A percentile compares a stretch with the other conserved stretches of the same genome.
phyloP scores from a whole-genome alignment of 2,329 filamentous ascomycete genomes.

The Aureobasidium vineae region DNA sequence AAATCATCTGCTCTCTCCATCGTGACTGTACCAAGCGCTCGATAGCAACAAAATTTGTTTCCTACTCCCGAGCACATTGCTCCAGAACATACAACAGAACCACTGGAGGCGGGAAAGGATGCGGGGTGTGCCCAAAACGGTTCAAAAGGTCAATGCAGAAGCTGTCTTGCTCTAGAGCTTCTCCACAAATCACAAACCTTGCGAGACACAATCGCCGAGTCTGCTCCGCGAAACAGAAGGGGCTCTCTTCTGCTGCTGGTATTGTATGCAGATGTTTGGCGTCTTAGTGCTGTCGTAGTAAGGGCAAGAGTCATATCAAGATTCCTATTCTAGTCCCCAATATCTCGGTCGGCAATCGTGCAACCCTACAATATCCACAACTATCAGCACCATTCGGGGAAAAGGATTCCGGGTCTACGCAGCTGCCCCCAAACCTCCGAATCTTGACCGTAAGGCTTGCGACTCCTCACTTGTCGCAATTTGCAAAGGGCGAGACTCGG shows the following conservation, averaged over 20 bases:
- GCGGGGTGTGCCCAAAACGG: neutral
- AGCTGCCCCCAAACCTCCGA: neutral
- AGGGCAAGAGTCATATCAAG: neutral
- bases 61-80: too few species aligned
- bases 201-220: neutral
- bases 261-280: neutral
- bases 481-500: neutral
- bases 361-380: too few species aligned
- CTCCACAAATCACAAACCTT: slow-evolving; percentile 10
- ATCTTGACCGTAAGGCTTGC: neutral
- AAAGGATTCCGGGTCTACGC: neutral
- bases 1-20: too few species aligned
- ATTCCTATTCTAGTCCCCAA: too few species aligned
- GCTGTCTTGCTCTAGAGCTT: neutral
- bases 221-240: neutral
- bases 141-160: neutral
- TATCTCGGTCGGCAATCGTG: too few species aligned
- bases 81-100: too few species aligned
- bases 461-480: neutral
- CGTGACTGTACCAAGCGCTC: too few species aligned
- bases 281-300: neutral
- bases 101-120: neutral
- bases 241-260: neutral
- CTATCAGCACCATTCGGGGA: neutral
- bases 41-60: too few species aligned